Conservation (phyloP, 2,329 filamentous ascomycete species). For the Neophaeococcomyces aloes region DNA sequence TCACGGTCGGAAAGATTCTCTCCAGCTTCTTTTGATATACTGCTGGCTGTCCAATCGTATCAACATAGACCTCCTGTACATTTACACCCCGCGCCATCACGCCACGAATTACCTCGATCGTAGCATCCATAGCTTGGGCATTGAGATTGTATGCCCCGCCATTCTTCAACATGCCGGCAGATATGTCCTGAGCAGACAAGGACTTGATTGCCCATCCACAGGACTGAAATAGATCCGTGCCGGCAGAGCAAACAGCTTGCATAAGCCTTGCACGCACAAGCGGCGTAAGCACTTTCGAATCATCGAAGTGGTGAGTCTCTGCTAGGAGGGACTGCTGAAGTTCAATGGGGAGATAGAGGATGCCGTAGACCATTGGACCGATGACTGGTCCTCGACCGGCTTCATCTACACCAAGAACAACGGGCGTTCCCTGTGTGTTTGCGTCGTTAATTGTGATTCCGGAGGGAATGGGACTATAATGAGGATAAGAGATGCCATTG, state of each 20-base stretch:
- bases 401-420: slow-evolving; percentile 83
- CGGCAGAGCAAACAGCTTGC: slow-evolving; percentile 58
- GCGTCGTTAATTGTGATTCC: slow-evolving; percentile 42
- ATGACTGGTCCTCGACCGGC: slow-evolving; percentile 90
- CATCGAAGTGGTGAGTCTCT: slow-evolving; percentile 74
- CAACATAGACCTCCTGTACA: slow-evolving; percentile 81
- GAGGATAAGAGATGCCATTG: slow-evolving; percentile 56
- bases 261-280: slow-evolving; percentile 64
- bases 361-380: slow-evolving; percentile 58
- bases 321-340: slow-evolving; percentile 63
- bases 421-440: slow-evolving; percentile 41
- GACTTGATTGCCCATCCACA: slow-evolving; percentile 78
- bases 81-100: slow-evolving; percentile 71
- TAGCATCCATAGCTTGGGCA: slow-evolving; percentile 89
- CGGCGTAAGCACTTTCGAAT: slow-evolving; percentile 83
- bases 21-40: slow-evolving; percentile 78
- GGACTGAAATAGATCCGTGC: slow-evolving; percentile 45
- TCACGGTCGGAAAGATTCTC: slow-evolving; percentile 66
- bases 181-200: slow-evolving; percentile 76
- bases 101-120: slow-evolving; percentile 66
- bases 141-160: slow-evolving; percentile 72
- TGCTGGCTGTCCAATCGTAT: slow-evolving; percentile 77
- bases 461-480: slow-evolving; percentile 59
- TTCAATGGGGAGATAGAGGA: slow-evolving; percentile 61
- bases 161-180: slow-evolving; percentile 61